Percentiles rank a stretch among this genome's conserved stretches.
These are phyloP conservation scores for Aethionema arabicum DNA, from an alignment of 345 rosid species.

Conservation along the genomic window DNA sequence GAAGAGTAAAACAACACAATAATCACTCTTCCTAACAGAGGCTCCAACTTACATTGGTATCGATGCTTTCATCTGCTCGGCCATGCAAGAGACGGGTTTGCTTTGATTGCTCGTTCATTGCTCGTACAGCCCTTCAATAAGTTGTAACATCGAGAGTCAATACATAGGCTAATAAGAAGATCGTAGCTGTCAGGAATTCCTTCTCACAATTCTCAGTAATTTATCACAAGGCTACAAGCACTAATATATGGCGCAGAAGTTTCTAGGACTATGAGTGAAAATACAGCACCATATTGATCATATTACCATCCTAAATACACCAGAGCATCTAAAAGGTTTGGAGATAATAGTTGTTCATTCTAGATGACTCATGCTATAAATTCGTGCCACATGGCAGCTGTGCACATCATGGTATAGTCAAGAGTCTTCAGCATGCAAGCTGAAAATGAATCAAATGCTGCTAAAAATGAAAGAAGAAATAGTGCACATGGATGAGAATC, in stretches of 20 bases:
- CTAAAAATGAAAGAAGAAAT: constrained; percentile 25
- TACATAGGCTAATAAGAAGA: constrained; percentile 20
- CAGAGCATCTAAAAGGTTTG: constrained; percentile 14
- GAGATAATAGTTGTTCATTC: constrained; percentile 12
- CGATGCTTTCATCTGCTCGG: constrained; percentile 53
- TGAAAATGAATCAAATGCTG: constrained; percentile 19
- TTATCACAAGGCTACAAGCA: constrained; percentile 7
- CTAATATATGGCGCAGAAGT: neutral
- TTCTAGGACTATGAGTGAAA: constrained; percentile 3
- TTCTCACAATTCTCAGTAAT: neutral
- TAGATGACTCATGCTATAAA: constrained; percentile 18
- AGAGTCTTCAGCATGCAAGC: constrained; percentile 22
- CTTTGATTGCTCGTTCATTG: constrained; percentile 91
- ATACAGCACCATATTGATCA: constrained; percentile 17
- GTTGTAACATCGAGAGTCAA: constrained; percentile 27
- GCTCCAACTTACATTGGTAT: constrained; percentile 56
- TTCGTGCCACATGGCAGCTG: constrained; percentile 13
- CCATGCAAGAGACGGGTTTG: constrained; percentile 68
- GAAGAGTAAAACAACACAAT: constrained; percentile 5
- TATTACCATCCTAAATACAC: constrained; percentile 15
- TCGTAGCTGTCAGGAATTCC: constrained; percentile 13
- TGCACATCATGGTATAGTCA: constrained; percentile 2
- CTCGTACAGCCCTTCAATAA: constrained; percentile 86
- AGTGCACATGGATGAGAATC: constrained; percentile 23
- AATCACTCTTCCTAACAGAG: constrained; percentile 16